Base-by-base conservation (phyloP, 1,284 basidiomycete genomes). In the Boletus sp. region DNA sequence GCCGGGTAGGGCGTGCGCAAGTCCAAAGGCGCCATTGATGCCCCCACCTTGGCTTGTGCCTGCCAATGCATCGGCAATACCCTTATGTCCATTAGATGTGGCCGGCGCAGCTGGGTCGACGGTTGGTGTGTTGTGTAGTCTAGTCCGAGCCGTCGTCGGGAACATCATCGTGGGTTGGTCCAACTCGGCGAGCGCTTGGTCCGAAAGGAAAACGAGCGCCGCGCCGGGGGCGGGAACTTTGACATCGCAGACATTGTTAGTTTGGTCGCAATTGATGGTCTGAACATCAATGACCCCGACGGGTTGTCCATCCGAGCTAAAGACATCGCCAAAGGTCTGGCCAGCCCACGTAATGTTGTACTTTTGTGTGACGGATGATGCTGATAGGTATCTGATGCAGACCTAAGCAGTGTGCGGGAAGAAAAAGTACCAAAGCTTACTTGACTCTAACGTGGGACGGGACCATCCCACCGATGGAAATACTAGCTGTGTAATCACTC, bases 301-400 rank as follows among this genome's bases (percentile, higher is more conserved):
- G 13, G 84, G 76, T 36, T 84, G 80, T 0, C 91, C 91, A 56
- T 89, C 88, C 1, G 83, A 84, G 39, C 76, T 70, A 69, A 88
- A 91, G 22, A 74, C 75, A 7, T 72, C 75, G 18, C 89, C 89
- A 58, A 91, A 83, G 0, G 87, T 91, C 73, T 92, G 39, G n/a
- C 39, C 39, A 20, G 39, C 39, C 39, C 39, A 41, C 11, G 39
- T 41, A 11, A 41, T 41, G 6, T 41, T 41, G n/a, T 41, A 9
- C 8, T 20, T 18, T 5, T 41, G 39, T 12, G 39, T 18, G 39
- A 41, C 39, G n/a, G 18, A 41, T 20, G 39, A 20, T 41, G 39
- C 39, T 41, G 39, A 41, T n/a, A 41, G 39, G 18, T 41, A 41
- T 41, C 39, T 41, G n/a, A 41, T 41, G n/a, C n/a, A 20, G 39